Evolutionary conservation across 2,329 filamentous ascomycete genomes (phyloP).

Genomic region (Rhynchosporium graminicola): DNA sequence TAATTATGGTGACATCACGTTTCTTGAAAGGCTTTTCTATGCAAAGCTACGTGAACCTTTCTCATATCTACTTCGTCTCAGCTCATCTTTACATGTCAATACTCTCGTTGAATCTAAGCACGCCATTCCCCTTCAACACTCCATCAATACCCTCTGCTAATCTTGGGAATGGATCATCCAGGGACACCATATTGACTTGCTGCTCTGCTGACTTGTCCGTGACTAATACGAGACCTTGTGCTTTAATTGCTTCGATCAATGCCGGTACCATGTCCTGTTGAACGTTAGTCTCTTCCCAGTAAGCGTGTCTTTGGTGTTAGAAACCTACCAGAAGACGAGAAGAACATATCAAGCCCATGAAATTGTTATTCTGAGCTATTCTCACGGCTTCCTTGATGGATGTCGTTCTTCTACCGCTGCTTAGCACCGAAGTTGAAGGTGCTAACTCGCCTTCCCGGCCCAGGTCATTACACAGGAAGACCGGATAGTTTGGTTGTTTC

Average conservation of each 20-base stretch:
- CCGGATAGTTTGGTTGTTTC: constrained; percentile 98
- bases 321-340: constrained; percentile 77
- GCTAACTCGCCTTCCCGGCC: constrained; percentile 57
- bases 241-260: constrained; percentile 90
- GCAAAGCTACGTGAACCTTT: not conserved
- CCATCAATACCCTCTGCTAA: constrained; percentile 85
- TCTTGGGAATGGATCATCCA: constrained; percentile 55
- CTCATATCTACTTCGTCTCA: not conserved
- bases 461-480: constrained; percentile 92
- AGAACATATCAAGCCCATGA: constrained; percentile 95
- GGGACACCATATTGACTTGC: constrained; percentile 37
- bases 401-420: constrained; percentile 71
- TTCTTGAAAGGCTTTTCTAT: not conserved
- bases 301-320: not conserved
- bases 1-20: not conserved
- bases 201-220: constrained; percentile 71
- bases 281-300: constrained; percentile 30
- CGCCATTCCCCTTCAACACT: constrained; percentile 79
- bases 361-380: constrained; percentile 92
- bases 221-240: constrained; percentile 87
- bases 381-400: constrained; percentile 95
- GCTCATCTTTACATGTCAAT: constrained; percentile 63
- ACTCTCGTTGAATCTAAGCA: constrained; percentile 89
- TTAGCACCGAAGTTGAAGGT: constrained; percentile 28
- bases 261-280: constrained; percentile 88